Percentiles rank a stretch among this genome's conserved stretches.
Conservation (phyloP, 192 early-diverging fungal genomes). For the Backusella morwellensis region DNA sequence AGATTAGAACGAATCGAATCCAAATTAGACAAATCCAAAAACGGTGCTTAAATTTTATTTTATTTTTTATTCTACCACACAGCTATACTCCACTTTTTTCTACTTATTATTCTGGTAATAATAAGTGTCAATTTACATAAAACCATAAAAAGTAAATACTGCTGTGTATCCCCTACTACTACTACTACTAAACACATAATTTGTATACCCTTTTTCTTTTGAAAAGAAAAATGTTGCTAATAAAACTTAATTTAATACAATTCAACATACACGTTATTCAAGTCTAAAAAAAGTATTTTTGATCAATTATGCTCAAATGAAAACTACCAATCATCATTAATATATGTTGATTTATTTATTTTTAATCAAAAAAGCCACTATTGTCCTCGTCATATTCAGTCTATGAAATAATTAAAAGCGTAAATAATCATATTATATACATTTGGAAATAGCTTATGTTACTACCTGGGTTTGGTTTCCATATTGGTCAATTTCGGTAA, state of each 20-base stretch:
- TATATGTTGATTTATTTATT: not conserved
- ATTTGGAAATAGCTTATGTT: not conserved
- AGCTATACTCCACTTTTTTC: not conserved
- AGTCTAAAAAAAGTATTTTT: not conserved
- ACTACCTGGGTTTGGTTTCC: constrained; percentile 21
- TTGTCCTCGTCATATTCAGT: constrained; percentile 5
- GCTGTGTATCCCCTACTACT: not conserved
- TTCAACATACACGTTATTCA: not conserved
- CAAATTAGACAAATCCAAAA: constrained; percentile 17
- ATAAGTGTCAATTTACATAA: not conserved
- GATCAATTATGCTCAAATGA: not conserved
- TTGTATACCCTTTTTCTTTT: constrained; percentile 8
- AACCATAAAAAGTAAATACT: constrained; percentile 1
- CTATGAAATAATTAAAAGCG: not conserved
- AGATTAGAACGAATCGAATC: constrained; percentile 18
- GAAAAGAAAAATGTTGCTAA: constrained; percentile 3
- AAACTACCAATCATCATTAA: not conserved
- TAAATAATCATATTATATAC: not conserved
- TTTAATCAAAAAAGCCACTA: constrained; percentile 13
- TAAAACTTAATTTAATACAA: constrained; percentile 1
- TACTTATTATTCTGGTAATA: not conserved
- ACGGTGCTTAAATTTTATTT: not conserved
- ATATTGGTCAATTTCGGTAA: constrained; percentile 30
- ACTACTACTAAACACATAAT: not conserved
- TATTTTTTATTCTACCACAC: not conserved